Evolutionary conservation across 345 rosid genomes (phyloP).

Genomic region (Boechera stricta): DNA sequence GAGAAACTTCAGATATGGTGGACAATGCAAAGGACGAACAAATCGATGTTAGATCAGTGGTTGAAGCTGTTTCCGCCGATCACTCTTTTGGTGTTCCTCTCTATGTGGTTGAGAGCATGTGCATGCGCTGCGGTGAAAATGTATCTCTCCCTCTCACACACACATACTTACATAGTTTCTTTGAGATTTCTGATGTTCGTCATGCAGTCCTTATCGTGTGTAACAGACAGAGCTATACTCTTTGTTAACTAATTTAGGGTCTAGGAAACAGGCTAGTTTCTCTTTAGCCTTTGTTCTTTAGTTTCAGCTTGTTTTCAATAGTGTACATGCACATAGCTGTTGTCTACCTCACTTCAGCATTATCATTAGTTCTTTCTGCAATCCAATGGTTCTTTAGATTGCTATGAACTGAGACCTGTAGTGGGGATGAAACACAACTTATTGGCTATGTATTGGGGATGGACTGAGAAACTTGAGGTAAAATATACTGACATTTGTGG

Average conservation of each 20-base stretch:
- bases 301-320: not conserved
- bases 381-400: not conserved
- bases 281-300: not conserved
- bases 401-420: constrained; percentile 1
- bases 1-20: constrained; percentile 15
- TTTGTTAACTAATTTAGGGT: not conserved
- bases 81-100: constrained; percentile 66
- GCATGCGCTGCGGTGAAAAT: constrained; percentile 89
- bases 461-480: not conserved
- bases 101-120: constrained; percentile 86
- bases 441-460: not conserved
- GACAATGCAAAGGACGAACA: constrained; percentile 46
- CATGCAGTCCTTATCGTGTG: not conserved
- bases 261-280: constrained; percentile 16
- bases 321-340: constrained; percentile 10
- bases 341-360: not conserved
- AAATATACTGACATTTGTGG: not conserved
- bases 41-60: constrained; percentile 73
- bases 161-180: not conserved
- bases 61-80: constrained; percentile 74
- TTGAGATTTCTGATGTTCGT: not conserved
- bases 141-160: constrained; percentile 44
- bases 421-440: not conserved
- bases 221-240: not conserved
- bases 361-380: constrained; percentile 13